Evolutionary conservation across 1,284 basidiomycete species (phyloP).

Genomic region (Cutaneotrichosporon spelunceum): DNA sequence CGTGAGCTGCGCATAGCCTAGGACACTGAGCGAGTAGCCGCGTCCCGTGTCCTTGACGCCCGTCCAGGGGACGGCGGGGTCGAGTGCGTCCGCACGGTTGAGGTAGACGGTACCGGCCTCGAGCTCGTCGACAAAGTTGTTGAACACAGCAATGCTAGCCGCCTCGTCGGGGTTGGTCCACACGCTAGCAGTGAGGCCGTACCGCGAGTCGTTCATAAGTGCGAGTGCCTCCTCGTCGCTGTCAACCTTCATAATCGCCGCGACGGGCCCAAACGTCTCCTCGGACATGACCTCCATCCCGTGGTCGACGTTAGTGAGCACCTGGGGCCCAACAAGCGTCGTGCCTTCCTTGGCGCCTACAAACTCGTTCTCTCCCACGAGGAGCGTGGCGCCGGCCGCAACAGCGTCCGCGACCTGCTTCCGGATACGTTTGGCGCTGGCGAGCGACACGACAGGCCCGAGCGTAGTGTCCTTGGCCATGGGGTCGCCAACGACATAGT

Average conservation of each 20-base stretch:
- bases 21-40: slow-evolving; percentile 82
- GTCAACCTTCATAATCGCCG: slow-evolving; percentile 82
- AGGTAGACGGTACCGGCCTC: slow-evolving; percentile 87
- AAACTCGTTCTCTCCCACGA: slow-evolving; percentile 71
- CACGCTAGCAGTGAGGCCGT: slow-evolving; percentile 86
- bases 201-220: slow-evolving; percentile 95
- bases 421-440: slow-evolving; percentile 75
- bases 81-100: slow-evolving; percentile 84
- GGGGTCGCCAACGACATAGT: slow-evolving; percentile 82
- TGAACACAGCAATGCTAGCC: slow-evolving; percentile 60
- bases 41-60: slow-evolving; percentile 90
- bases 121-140: slow-evolving; percentile 66
- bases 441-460: slow-evolving; percentile 85
- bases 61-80: slow-evolving; percentile 89
- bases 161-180: slow-evolving; percentile 77
- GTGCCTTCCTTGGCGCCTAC: slow-evolving; percentile 67
- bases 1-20: slow-evolving; percentile 53
- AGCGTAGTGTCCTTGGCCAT: slow-evolving; percentile 68
- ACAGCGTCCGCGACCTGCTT: slow-evolving; percentile 84
- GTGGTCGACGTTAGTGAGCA: slow-evolving; percentile 82
- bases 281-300: slow-evolving; percentile 90
- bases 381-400: slow-evolving; percentile 67
- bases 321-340: slow-evolving; percentile 81
- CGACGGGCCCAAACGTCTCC: slow-evolving; percentile 78
- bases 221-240: slow-evolving; percentile 68